phyloP scores from a whole-genome alignment of 305 asterid species.

The Rubia tinctorum region DNA sequence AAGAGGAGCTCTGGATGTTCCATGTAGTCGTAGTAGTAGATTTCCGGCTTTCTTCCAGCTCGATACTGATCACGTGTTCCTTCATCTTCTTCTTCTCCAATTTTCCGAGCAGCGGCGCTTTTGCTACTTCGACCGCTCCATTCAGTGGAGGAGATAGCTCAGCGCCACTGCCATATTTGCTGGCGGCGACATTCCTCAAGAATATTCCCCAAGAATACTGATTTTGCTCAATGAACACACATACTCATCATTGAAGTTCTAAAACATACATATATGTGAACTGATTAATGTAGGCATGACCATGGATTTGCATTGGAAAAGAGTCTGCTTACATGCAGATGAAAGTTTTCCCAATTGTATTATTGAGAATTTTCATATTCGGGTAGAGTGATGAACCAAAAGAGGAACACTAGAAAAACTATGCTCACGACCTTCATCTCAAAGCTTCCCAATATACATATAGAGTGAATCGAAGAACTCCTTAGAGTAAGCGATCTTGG shows the following conservation, averaged over 20 bases:
- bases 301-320: conserved; percentile 67
- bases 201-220: too few relatives aligned
- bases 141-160: conserved; percentile 30
- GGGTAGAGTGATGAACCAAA: conserved; percentile 42
- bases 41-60: conserved; percentile 47
- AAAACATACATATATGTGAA: too few relatives aligned
- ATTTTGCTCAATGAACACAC: too few relatives aligned
- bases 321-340: conserved; percentile 82
- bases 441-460: conserved; percentile 24
- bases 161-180: background rate
- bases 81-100: conserved; percentile 50
- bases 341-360: conserved; percentile 61
- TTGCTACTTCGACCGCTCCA: conserved; percentile 31
- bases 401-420: conserved; percentile 43
- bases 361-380: conserved; percentile 50
- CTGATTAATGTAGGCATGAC: conserved; percentile 63
- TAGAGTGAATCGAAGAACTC: too few relatives aligned
- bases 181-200: conserved; percentile 32
- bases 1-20: conserved; percentile 26
- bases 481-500: too few relatives aligned
- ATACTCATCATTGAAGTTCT: too few relatives aligned
- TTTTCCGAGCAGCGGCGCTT: conserved; percentile 63
- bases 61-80: conserved; percentile 41
- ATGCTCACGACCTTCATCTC: conserved; percentile 62
- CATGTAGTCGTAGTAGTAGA: conserved; percentile 31